Evolutionary conservation across 306 rosid genomes (phyloP).

Genomic region (Inga leiocalycina): DNA sequence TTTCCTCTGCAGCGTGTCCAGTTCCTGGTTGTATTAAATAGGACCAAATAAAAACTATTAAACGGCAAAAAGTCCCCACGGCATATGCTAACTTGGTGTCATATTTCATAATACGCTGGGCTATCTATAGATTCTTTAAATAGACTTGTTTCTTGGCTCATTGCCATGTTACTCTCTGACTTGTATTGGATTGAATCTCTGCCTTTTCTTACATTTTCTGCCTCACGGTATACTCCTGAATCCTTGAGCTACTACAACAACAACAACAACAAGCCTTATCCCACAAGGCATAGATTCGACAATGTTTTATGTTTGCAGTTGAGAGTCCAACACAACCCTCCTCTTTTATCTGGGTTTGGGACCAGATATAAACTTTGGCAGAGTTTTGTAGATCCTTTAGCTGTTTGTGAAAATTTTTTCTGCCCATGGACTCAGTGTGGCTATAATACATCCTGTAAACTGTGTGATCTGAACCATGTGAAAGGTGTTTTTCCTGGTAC

Average conservation of each 20-base stretch:
- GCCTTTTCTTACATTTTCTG: not conserved
- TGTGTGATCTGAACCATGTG: conserved; percentile 8
- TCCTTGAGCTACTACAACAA: not conserved
- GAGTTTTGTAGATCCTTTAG: not conserved
- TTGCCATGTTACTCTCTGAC: not conserved
- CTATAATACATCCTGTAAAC: conserved; percentile 1
- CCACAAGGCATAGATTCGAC: too few species aligned
- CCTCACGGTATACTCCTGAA: not conserved
- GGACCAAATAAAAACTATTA: not conserved
- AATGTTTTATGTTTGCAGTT: too few species aligned
- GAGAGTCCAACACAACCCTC: too few species aligned
- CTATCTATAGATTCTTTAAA: not conserved
- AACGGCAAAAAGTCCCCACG: not conserved
- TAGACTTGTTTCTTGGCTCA: conserved; percentile 5
- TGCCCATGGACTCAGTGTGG: conserved; percentile 3
- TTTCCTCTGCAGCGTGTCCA: conserved; percentile 6
- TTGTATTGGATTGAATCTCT: not conserved
- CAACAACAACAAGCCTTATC: too few species aligned
- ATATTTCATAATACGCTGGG: not conserved
- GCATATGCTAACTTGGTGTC: not conserved
- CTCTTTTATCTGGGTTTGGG: too few species aligned
- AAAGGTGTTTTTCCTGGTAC: not conserved
- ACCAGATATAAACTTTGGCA: too few species aligned
- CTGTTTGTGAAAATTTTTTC: not conserved
- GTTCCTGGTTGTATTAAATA: conserved; percentile 10